These are phyloP conservation scores for Nyssa sinensis DNA, from an alignment of 148 eudicot species.

Conservation along the genomic window DNA sequence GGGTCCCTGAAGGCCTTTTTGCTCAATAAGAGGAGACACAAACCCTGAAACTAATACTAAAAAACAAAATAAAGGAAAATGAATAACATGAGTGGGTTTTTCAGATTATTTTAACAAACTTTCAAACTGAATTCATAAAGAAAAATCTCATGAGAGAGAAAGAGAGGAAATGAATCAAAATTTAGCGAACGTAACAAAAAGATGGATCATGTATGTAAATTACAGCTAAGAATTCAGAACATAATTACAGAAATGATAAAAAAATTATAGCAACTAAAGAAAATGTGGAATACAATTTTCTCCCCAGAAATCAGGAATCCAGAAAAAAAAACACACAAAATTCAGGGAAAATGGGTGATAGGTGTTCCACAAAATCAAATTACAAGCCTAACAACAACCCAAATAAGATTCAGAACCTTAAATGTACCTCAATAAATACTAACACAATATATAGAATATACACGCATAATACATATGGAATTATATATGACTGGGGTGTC, in stretches of 20 bases:
- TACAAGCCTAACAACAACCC: not conserved
- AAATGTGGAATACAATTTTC: not conserved
- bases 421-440: not conserved
- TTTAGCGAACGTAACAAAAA: not conserved
- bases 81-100: not conserved
- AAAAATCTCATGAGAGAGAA: not conserved
- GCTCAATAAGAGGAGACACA: slow-evolving; percentile 45
- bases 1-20: slow-evolving; percentile 41
- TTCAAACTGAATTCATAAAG: not conserved
- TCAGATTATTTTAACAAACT: not conserved
- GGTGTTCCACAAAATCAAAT: not conserved
- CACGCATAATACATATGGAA: not conserved
- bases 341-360: slow-evolving; percentile 1
- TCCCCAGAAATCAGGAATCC: not conserved
- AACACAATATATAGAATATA: not conserved
- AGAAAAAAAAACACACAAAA: not conserved
- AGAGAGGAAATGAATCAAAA: not conserved
- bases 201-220: not conserved
- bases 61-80: not conserved
- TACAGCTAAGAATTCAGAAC: not conserved
- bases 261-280: not conserved
- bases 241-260: not conserved
- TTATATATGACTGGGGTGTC: not conserved
- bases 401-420: not conserved
- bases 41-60: slow-evolving; percentile 28